These are phyloP conservation scores for Psidium friedrichsthalianum DNA, from an alignment of 345 rosid species.

Conservation along the genomic window DNA sequence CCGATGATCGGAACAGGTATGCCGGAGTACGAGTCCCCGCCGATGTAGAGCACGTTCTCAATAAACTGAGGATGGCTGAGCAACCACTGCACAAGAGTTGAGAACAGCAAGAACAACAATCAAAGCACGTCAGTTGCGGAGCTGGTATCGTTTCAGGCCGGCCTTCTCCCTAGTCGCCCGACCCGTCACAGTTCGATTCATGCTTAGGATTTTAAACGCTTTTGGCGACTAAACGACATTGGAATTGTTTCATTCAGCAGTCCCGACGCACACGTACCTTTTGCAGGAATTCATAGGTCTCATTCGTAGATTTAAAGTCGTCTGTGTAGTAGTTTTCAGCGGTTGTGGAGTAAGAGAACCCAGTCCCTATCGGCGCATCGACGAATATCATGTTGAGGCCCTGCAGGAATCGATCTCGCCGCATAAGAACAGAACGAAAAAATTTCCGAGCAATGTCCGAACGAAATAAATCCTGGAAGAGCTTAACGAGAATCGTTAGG, in stretches of 20 bases:
- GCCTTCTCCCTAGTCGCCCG: neutral
- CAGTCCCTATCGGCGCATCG: constrained; percentile 20
- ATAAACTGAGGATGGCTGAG: constrained; percentile 13
- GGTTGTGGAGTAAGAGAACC: constrained; percentile 22
- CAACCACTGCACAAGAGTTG: constrained; percentile 5
- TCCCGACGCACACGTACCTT: constrained; percentile 1
- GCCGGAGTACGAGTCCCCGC: constrained; percentile 31
- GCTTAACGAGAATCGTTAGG: neutral
- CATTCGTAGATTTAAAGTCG: neutral
- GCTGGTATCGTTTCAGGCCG: neutral
- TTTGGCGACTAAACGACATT: neutral
- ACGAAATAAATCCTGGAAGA: neutral
- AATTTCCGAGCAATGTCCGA: neutral
- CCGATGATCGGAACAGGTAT: constrained; percentile 22
- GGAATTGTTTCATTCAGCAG: neutral
- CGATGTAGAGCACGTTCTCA: constrained; percentile 15
- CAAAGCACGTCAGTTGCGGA: neutral
- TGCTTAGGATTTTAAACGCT: neutral
- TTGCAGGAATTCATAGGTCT: constrained; percentile 12
- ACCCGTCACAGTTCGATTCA: neutral
- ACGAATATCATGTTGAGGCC: constrained; percentile 13
- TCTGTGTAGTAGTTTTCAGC: constrained; percentile 8
- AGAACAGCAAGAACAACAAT: neutral
- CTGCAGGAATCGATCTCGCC: neutral
- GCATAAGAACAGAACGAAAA: neutral